Percentiles rank a stretch among this genome's conserved stretches.
phyloP scores from a whole-genome alignment of 2,329 filamentous ascomycete genomes.

The Microdochium trichocladiopsis region DNA sequence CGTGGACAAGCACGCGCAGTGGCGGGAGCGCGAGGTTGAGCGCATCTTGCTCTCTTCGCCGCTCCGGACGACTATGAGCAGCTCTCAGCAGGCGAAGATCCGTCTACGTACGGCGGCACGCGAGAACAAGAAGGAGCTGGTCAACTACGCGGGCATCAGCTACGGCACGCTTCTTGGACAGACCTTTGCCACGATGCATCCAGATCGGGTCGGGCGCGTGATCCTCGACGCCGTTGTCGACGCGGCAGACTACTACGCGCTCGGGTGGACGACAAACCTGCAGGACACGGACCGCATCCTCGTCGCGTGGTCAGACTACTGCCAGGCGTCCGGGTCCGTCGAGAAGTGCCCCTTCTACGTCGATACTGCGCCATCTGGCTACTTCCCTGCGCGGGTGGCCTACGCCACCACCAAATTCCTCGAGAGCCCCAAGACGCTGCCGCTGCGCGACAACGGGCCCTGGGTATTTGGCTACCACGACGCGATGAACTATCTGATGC shows the following conservation, averaged over 20 bases:
- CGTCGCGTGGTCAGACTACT: not conserved
- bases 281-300: constrained; percentile 1
- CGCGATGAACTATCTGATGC: constrained; percentile 6
- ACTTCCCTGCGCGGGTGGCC: not conserved
- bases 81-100: too few relatives aligned
- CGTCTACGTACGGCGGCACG: constrained; percentile 4
- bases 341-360: not conserved
- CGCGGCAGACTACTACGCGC: constrained; percentile 19
- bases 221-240: constrained; percentile 9
- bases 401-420: not conserved
- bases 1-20: constrained; percentile 32
- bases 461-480: constrained; percentile 18
- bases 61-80: constrained; percentile 1
- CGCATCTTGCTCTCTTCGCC: constrained; percentile 1
- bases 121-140: constrained; percentile 10
- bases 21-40: constrained; percentile 14
- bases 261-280: constrained; percentile 1
- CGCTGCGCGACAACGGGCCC: constrained; percentile 1
- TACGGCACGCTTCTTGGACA: constrained; percentile 20
- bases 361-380: not conserved
- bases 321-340: not conserved
- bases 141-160: constrained; percentile 15
- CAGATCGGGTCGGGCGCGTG: constrained; percentile 11
- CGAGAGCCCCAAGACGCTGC: not conserved
- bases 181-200: constrained; percentile 19